Percentiles rank a stretch among this genome's conserved stretches.
Conservation (phyloP, 345 rosid species). For the Trapa incisa region DNA sequence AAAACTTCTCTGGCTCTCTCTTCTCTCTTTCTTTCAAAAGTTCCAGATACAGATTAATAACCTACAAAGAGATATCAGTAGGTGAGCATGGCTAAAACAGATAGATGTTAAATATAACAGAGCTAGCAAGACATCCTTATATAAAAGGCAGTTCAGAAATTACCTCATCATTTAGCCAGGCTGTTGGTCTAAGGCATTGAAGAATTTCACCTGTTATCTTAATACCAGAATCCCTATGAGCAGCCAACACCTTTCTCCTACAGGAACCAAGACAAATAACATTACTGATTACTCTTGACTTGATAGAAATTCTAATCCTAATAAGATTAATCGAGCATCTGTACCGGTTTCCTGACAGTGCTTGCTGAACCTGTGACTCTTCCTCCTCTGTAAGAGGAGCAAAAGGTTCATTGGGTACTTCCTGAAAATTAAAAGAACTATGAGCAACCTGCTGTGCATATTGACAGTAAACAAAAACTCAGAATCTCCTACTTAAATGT, state of each 20-base stretch:
- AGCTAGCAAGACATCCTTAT: neutral
- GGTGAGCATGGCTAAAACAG: neutral
- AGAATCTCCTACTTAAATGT: neutral
- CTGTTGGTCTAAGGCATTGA: slow-evolving; percentile 59
- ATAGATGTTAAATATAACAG: neutral
- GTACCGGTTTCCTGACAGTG: slow-evolving; percentile 50
- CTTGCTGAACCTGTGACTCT: slow-evolving; percentile 36
- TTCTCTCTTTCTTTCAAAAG: slow-evolving; percentile 89
- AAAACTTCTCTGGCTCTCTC: slow-evolving; percentile 71
- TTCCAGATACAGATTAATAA: slow-evolving; percentile 74
- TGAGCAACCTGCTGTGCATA: neutral
- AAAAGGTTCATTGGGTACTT: slow-evolving; percentile 51
- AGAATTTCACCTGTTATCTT: slow-evolving; percentile 55
- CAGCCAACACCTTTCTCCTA: slow-evolving; percentile 52
- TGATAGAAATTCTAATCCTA: neutral
- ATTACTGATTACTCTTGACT: neutral
- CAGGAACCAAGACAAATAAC: slow-evolving; percentile 9
- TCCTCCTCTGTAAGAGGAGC: slow-evolving; percentile 67
- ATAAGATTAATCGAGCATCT: neutral
- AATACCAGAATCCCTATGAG: slow-evolving; percentile 52
- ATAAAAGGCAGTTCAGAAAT: neutral
- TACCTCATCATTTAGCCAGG: slow-evolving; percentile 99
- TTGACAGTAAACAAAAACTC: neutral
- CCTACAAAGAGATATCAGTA: slow-evolving; percentile 29
- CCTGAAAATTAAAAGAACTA: slow-evolving; percentile 22